A percentile compares a stretch with the other conserved stretches of the same genome.
Conservation (phyloP, 495 filamentous ascomycete species). For the Daldinia concentrica region DNA sequence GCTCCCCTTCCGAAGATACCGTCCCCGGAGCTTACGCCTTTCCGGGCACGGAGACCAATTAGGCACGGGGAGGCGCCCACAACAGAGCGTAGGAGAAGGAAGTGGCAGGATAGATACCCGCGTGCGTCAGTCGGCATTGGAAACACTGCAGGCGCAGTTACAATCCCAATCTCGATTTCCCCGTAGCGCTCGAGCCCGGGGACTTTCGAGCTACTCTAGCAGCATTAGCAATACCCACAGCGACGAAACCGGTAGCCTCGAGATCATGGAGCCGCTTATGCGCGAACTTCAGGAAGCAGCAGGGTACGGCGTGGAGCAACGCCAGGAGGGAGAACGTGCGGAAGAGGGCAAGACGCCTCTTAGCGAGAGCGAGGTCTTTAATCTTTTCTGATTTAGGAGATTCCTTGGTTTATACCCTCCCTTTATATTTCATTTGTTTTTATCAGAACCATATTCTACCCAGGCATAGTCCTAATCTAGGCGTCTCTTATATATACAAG, state of each 20-base stretch:
- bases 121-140: slow-evolving; percentile 8
- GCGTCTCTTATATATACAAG: background rate
- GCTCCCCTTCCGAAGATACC: background rate
- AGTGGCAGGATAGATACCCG: background rate
- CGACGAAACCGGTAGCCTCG: slow-evolving; percentile 10
- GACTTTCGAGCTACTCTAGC: background rate
- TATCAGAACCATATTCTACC: background rate
- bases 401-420: slow-evolving; percentile 24
- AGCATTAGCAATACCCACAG: slow-evolving; percentile 10
- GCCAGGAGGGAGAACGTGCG: background rate
- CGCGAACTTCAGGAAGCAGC: slow-evolving; percentile 34
- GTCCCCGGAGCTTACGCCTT: background rate
- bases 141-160: slow-evolving; percentile 17
- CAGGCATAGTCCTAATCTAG: background rate
- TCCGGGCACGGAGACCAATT: background rate
- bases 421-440: slow-evolving; percentile 17
- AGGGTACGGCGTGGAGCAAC: background rate
- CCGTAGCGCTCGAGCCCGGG: background rate
- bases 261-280: slow-evolving; percentile 38
- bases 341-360: slow-evolving; percentile 7
- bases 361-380: slow-evolving; percentile 33
- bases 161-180: slow-evolving; percentile 6
- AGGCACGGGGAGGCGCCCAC: background rate
- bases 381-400: slow-evolving; percentile 25
- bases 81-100: background rate